Percentiles rank a stretch among this genome's conserved stretches.
Evolutionary conservation across 2,329 filamentous ascomycete species (phyloP).

Genomic region (Aulographum hederae): DNA sequence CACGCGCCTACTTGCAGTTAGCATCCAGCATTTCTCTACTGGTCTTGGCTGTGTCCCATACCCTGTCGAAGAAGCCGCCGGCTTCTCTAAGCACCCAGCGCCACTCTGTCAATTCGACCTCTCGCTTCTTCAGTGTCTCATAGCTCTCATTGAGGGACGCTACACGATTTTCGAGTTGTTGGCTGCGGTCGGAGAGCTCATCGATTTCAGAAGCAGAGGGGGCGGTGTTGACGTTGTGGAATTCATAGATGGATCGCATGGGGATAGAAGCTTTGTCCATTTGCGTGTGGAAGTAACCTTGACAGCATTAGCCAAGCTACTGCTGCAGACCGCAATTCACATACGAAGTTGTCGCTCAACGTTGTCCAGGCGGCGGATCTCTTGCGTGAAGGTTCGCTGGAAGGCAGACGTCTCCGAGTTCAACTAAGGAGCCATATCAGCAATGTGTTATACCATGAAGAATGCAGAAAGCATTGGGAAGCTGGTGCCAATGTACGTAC

Average conservation of each 20-base stretch:
- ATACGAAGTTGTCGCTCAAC: slow-evolving; percentile 91
- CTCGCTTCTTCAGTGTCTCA: slow-evolving; percentile 92
- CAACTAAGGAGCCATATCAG: slow-evolving; percentile 46
- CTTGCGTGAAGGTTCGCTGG: slow-evolving; percentile 91
- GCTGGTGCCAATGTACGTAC: slow-evolving; percentile 34
- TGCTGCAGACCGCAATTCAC: slow-evolving; percentile 17
- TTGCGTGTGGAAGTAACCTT: slow-evolving; percentile 84
- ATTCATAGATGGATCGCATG: slow-evolving; percentile 80
- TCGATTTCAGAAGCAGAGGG: slow-evolving; percentile 92
- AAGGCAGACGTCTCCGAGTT: slow-evolving; percentile 89
- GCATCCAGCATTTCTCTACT: background rate
- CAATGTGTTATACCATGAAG: too few species aligned
- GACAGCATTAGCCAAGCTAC: slow-evolving; percentile 8
- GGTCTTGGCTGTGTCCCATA: slow-evolving; percentile 9
- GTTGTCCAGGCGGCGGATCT: slow-evolving; percentile 94
- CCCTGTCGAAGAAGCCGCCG: slow-evolving; percentile 86
- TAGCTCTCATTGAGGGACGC: slow-evolving; percentile 93
- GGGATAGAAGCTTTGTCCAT: slow-evolving; percentile 85
- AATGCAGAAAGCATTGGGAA: too few species aligned
- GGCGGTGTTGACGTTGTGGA: slow-evolving; percentile 67
- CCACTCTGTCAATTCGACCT: slow-evolving; percentile 95
- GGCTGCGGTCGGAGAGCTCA: slow-evolving; percentile 79
- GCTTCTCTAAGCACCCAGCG: slow-evolving; percentile 94
- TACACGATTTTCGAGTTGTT: slow-evolving; percentile 81
- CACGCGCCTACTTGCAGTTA: slow-evolving; percentile 52